Conservation (phyloP, 2,329 filamentous ascomycete genomes). For the Aspergillus aculeatus region DNA sequence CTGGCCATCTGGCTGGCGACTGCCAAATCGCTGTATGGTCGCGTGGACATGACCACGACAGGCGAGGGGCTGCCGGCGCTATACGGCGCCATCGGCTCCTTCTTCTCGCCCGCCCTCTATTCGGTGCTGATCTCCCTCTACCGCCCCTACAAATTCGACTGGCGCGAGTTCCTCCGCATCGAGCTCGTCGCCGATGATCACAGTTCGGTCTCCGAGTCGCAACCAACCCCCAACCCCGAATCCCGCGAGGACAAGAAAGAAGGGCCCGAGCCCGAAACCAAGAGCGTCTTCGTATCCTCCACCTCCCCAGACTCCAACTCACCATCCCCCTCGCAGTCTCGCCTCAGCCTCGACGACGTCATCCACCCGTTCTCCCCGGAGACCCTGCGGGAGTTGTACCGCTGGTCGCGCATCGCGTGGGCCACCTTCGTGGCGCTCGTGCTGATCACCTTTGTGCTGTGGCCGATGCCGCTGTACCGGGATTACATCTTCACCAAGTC, state of each 20-base stretch:
- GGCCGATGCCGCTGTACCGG: conserved; percentile 53
- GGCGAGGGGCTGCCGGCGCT: conserved; percentile 43
- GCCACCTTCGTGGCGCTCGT: conserved; percentile 44
- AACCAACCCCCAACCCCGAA: no score
- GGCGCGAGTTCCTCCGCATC: conserved; percentile 49
- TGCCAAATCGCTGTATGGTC: conserved; percentile 41
- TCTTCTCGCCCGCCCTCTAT: conserved; percentile 49
- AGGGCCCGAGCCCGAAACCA: conserved; percentile 1
- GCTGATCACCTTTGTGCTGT: conserved; percentile 48
- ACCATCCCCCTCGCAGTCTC: neutral
- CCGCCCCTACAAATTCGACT: conserved; percentile 43
- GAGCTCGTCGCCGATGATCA: conserved; percentile 44
- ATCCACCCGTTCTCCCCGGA: conserved; percentile 44
- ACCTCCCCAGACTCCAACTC: neutral
- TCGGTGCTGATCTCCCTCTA: conserved; percentile 47
- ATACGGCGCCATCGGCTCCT: conserved; percentile 47
- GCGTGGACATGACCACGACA: conserved; percentile 44
- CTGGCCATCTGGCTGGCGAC: conserved; percentile 48
- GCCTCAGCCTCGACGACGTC: conserved; percentile 40
- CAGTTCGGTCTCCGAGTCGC: no score
- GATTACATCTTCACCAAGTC: conserved; percentile 49
- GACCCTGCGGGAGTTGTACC: conserved; percentile 35
- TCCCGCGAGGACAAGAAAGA: neutral
- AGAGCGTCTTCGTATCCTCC: neutral
- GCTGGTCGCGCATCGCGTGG: conserved; percentile 45